phyloP scores from a whole-genome alignment of 2,329 filamentous ascomycete genomes.

The Alternaria atra region DNA sequence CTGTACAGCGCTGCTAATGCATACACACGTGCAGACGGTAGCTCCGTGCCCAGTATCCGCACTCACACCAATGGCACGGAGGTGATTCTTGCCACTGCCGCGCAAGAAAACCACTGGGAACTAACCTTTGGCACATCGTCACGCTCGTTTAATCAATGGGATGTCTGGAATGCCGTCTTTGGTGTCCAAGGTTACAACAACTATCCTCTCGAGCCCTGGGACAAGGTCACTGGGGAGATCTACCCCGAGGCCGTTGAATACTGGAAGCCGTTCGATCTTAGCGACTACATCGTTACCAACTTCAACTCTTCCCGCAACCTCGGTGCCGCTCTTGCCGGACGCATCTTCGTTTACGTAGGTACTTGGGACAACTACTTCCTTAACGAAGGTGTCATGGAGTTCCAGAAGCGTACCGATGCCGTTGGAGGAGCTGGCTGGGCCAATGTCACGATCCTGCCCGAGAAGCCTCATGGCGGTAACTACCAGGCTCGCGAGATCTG shows the following conservation, averaged over 20 bases:
- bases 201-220: conserved; percentile 52
- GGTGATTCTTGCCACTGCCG: conserved; percentile 35
- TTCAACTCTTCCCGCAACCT: conserved; percentile 46
- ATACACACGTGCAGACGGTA: conserved; percentile 39
- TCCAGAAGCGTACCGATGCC: conserved; percentile 45
- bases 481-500: conserved; percentile 45
- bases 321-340: conserved; percentile 40
- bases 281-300: conserved; percentile 45
- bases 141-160: conserved; percentile 49
- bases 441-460: conserved; percentile 47
- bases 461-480: conserved; percentile 44
- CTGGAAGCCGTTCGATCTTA: conserved; percentile 51
- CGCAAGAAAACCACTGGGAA: conserved; percentile 52
- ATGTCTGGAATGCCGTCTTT: conserved; percentile 52
- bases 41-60: conserved; percentile 43
- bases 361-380: conserved; percentile 49
- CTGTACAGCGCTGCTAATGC: conserved; percentile 47
- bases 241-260: conserved; percentile 48
- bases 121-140: conserved; percentile 48
- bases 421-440: conserved; percentile 48
- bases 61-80: conserved; percentile 37
- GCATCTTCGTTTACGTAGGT: conserved; percentile 51
- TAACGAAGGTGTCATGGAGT: conserved; percentile 49
- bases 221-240: conserved; percentile 52
- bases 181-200: conserved; percentile 49